Conservation (phyloP, 768 basidiomycete species). For the Plicaturopsis crispa region DNA sequence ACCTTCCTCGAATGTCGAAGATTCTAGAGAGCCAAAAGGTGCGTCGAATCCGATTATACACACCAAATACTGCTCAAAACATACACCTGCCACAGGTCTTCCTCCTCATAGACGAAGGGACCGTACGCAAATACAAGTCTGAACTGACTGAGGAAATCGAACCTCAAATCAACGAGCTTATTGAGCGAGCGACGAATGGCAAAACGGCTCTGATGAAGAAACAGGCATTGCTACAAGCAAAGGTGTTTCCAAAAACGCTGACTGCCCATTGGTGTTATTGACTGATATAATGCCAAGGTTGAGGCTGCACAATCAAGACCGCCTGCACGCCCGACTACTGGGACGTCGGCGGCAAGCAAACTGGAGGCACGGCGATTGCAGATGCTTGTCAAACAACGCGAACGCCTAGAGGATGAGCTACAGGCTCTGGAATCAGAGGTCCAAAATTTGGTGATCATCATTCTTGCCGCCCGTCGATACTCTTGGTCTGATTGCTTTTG, state of each 20-base stretch:
- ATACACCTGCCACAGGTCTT: conserved; percentile 44
- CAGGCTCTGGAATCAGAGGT: conserved; percentile 56
- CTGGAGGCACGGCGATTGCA: conserved; percentile 61
- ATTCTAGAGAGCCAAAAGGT: conserved; percentile 65
- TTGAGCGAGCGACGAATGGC: conserved; percentile 64
- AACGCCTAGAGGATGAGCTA: conserved; percentile 60
- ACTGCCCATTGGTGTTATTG: not conserved
- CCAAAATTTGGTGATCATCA: conserved; percentile 39
- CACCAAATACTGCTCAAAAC: not conserved
- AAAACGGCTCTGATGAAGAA: conserved; percentile 54
- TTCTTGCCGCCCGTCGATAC: no score
- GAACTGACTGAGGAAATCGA: conserved; percentile 76
- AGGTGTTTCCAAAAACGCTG: conserved; percentile 31
- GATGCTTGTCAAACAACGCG: conserved; percentile 56
- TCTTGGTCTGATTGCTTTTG: no score
- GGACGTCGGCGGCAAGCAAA: conserved; percentile 50
- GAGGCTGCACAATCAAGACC: conserved; percentile 45
- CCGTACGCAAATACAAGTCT: conserved; percentile 66
- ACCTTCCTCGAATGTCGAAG: conserved; percentile 63
- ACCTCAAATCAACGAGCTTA: conserved; percentile 70
- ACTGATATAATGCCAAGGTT: conserved; percentile 29
- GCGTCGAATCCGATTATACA: conserved; percentile 9
- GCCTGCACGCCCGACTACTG: conserved; percentile 32
- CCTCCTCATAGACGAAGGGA: conserved; percentile 64
- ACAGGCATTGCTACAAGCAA: conserved; percentile 52